These are phyloP conservation scores for Penicillium rolfsii DNA, from an alignment of 2,329 filamentous ascomycete species.

Conservation along the genomic window DNA sequence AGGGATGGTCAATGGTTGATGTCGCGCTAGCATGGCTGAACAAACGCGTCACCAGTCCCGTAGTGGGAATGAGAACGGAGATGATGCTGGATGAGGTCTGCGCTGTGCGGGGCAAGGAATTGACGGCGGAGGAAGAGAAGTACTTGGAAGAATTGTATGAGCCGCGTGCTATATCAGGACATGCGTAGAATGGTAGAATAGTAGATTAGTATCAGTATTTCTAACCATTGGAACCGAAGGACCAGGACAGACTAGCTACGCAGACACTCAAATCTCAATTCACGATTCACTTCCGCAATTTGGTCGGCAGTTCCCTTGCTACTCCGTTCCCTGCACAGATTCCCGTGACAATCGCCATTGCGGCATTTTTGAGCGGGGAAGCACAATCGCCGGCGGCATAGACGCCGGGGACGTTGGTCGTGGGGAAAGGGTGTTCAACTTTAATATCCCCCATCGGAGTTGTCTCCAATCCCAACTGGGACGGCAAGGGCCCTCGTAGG, in stretches of 20 bases:
- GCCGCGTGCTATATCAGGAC: conserved; percentile 32
- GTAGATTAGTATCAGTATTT: neutral
- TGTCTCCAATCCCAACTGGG: neutral
- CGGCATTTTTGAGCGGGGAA: neutral
- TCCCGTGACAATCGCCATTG: neutral
- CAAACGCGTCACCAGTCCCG: conserved; percentile 51
- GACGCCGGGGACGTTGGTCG: neutral
- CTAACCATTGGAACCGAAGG: neutral
- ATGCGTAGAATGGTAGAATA: neutral
- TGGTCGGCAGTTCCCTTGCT: neutral
- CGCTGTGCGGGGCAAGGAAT: conserved; percentile 47
- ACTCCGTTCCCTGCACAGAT: neutral
- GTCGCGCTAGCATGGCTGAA: conserved; percentile 47
- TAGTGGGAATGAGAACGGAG: conserved; percentile 55
- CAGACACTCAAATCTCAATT: neutral
- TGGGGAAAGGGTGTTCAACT: neutral
- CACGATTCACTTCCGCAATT: neutral
- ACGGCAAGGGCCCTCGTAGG: neutral
- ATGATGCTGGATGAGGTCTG: conserved; percentile 55
- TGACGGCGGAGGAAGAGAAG: conserved; percentile 54
- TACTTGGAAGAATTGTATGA: conserved; percentile 55
- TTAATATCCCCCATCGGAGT: neutral
- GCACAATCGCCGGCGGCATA: neutral
- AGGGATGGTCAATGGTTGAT: conserved; percentile 40
- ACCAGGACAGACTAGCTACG: neutral